Evolutionary conservation across 2,329 filamentous ascomycete species (phyloP).

Genomic region (Lithohypha guttulata): DNA sequence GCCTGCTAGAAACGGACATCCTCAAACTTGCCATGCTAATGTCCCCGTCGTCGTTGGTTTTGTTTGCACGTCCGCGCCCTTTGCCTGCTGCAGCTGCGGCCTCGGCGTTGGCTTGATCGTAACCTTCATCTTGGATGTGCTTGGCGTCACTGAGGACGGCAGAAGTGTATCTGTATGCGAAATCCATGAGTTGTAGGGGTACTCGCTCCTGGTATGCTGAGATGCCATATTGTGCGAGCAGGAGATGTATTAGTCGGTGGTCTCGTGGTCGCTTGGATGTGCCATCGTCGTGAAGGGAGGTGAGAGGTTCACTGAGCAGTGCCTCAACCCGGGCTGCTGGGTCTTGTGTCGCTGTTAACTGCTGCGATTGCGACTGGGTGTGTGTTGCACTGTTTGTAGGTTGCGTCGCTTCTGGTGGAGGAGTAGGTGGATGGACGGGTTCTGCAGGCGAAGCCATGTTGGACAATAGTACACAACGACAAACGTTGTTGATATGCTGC

Average conservation of each 20-base stretch:
- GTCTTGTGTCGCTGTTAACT: slow-evolving; percentile 16
- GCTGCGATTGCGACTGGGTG: slow-evolving; percentile 18
- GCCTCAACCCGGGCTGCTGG: slow-evolving; percentile 17
- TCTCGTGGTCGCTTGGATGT: slow-evolving; percentile 39
- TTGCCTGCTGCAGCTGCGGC: slow-evolving; percentile 22
- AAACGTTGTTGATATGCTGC: too few relatives aligned
- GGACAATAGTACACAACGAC: too few relatives aligned
- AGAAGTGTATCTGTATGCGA: slow-evolving; percentile 44
- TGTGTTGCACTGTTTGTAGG: slow-evolving; percentile 21
- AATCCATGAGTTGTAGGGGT: slow-evolving; percentile 42
- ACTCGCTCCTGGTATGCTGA: slow-evolving; percentile 43
- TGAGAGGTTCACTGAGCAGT: slow-evolving; percentile 31
- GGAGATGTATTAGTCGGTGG: slow-evolving; percentile 40
- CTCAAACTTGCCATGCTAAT: slow-evolving; percentile 49
- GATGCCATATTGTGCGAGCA: slow-evolving; percentile 39
- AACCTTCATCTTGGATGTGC: slow-evolving; percentile 41
- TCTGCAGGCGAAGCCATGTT: slow-evolving; percentile 17
- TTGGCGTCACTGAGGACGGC: slow-evolving; percentile 42
- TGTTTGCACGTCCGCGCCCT: slow-evolving; percentile 28
- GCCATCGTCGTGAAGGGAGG: slow-evolving; percentile 36
- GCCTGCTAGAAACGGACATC: slow-evolving; percentile 49
- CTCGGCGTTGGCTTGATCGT: slow-evolving; percentile 35
- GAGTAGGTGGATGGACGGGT: slow-evolving; percentile 29
- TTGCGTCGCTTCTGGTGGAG: slow-evolving; percentile 31
- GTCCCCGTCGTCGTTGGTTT: slow-evolving; percentile 35